These are phyloP conservation scores for Linderina pennispora DNA, from an alignment of 192 early-diverging fungal species.

Conservation along the genomic window DNA sequence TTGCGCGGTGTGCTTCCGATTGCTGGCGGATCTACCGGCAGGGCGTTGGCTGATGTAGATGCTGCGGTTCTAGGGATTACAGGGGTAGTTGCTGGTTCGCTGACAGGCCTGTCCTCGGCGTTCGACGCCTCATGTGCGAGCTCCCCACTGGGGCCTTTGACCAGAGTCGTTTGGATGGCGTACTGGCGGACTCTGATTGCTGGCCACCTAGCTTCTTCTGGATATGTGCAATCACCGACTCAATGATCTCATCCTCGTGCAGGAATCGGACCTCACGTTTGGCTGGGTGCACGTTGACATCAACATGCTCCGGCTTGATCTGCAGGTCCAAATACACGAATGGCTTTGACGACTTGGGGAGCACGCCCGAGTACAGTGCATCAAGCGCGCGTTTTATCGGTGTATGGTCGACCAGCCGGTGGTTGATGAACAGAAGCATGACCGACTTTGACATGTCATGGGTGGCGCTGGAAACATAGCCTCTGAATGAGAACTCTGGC, in stretches of 20 bases:
- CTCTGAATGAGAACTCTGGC: slow-evolving; percentile 62
- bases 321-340: slow-evolving; percentile 89
- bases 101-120: not conserved
- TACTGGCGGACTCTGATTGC: slow-evolving; percentile 72
- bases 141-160: slow-evolving; percentile 1
- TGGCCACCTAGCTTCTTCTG: slow-evolving; percentile 58
- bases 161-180: slow-evolving; percentile 51
- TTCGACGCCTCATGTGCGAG: not conserved
- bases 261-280: slow-evolving; percentile 93
- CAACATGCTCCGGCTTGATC: slow-evolving; percentile 83
- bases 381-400: slow-evolving; percentile 81
- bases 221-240: slow-evolving; percentile 60
- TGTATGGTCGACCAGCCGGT: slow-evolving; percentile 66
- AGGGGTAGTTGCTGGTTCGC: not conserved
- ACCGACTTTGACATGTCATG: slow-evolving; percentile 79
- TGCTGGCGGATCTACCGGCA: slow-evolving; percentile 1
- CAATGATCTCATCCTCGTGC: slow-evolving; percentile 80
- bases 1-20: slow-evolving; percentile 17
- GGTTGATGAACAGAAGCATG: slow-evolving; percentile 94
- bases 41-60: not conserved
- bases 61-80: no score
- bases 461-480: slow-evolving; percentile 84
- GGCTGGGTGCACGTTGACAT: slow-evolving; percentile 98
- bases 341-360: slow-evolving; percentile 81
- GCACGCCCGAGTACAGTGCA: slow-evolving; percentile 64